Conservation (phyloP, 495 filamentous ascomycete species). For the Talaromyces liani region DNA sequence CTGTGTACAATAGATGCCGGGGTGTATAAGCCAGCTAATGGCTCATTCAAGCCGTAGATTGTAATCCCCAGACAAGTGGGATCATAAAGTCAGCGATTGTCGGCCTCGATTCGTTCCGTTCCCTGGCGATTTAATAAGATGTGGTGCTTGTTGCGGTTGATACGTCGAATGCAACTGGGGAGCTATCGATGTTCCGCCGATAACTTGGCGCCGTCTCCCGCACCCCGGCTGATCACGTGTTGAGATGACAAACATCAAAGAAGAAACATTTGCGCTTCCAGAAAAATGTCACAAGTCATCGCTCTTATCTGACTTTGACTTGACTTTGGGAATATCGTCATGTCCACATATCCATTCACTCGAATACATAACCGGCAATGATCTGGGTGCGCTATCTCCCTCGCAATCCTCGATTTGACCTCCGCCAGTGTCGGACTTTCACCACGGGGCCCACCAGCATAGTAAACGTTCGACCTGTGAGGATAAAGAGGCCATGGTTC, state of each 20-base stretch:
- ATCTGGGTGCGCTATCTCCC: constrained; percentile 26
- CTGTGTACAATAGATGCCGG: neutral
- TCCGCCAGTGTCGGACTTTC: constrained; percentile 16
- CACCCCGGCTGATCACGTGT: constrained; percentile 13
- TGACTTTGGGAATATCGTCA: neutral
- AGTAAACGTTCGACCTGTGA: constrained; percentile 28
- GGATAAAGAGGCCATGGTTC: constrained; percentile 32
- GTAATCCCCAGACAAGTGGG: neutral
- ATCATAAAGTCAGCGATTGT: neutral
- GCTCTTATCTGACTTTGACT: neutral
- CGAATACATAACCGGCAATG: constrained; percentile 26
- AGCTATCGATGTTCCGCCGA: constrained; percentile 6
- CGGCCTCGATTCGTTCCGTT: neutral
- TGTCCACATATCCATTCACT: constrained; percentile 10
- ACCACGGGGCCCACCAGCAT: constrained; percentile 9
- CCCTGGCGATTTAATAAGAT: neutral
- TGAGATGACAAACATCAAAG: neutral
- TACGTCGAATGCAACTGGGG: constrained; percentile 6
- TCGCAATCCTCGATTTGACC: constrained; percentile 20
- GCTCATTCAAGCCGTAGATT: neutral
- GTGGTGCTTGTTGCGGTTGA: neutral
- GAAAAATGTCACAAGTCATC: neutral
- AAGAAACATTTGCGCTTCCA: neutral
- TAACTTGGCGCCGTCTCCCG: neutral
- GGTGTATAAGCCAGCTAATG: neutral